Conservation (phyloP, 2,329 filamentous ascomycete genomes). For the Albifimbria verrucaria region DNA sequence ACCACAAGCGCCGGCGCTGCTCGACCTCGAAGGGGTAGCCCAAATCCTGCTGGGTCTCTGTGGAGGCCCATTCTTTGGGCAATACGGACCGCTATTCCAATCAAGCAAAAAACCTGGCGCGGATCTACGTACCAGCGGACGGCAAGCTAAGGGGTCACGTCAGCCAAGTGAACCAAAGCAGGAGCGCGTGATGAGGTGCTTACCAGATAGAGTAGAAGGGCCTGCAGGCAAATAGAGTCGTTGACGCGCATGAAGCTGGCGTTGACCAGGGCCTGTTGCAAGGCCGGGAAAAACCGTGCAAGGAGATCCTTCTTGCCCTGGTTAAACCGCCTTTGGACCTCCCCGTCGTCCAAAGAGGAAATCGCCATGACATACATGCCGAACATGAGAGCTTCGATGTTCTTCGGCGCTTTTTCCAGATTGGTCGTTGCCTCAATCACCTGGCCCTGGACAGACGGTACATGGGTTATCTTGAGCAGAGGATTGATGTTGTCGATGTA, state of each 20-base stretch:
- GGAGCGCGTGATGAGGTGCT: constrained; percentile 16
- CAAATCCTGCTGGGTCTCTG: constrained; percentile 54
- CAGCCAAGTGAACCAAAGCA: constrained; percentile 3
- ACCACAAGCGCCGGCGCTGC: constrained; percentile 70
- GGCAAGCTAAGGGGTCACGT: constrained; percentile 25
- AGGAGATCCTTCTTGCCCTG: constrained; percentile 50
- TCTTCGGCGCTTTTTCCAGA: constrained; percentile 49
- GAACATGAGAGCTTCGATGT: constrained; percentile 67
- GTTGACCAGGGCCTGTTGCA: constrained; percentile 63
- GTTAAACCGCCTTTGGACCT: constrained; percentile 52
- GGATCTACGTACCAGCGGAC: constrained; percentile 59
- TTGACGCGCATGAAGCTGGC: constrained; percentile 64
- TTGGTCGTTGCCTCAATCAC: constrained; percentile 61
- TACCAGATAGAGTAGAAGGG: constrained; percentile 65
- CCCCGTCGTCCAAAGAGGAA: constrained; percentile 54
- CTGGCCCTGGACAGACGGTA: constrained; percentile 60
- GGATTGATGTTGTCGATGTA: constrained; percentile 70
- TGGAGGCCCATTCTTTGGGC: constrained; percentile 69
- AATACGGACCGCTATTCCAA: constrained; percentile 64
- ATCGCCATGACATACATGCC: constrained; percentile 59
- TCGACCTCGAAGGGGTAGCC: constrained; percentile 61
- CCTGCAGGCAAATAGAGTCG: constrained; percentile 64
- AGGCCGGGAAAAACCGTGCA: constrained; percentile 51
- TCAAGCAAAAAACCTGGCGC: constrained; percentile 42
- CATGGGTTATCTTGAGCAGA: constrained; percentile 65